Conservation (phyloP, 805 yeast genomes). For the Yamadazyma insecticola region DNA sequence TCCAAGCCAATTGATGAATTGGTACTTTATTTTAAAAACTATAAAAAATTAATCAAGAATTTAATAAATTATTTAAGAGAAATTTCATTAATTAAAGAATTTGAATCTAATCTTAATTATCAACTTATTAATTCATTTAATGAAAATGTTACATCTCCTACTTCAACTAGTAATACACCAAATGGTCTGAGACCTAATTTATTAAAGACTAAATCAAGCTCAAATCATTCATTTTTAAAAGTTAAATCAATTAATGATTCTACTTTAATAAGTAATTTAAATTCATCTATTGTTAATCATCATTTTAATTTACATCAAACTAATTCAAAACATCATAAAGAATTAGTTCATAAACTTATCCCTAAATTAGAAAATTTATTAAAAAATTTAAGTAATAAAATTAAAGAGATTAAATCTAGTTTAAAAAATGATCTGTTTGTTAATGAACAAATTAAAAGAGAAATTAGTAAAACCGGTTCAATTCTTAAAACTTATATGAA, state of each 20-base stretch:
- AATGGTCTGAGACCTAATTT: slow-evolving; percentile 17
- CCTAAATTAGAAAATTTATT: slow-evolving; percentile 34
- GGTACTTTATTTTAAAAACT: slow-evolving; percentile 33
- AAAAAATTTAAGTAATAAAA: slow-evolving; percentile 31
- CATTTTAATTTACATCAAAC: slow-evolving; percentile 25
- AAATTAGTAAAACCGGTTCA: slow-evolving; percentile 56
- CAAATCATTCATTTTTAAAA: slow-evolving; percentile 5
- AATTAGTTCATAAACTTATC: slow-evolving; percentile 26
- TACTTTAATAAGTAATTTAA: slow-evolving; percentile 6
- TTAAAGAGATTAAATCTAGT: slow-evolving; percentile 37
- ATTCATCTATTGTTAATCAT: slow-evolving; percentile 30
- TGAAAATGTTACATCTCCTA: slow-evolving; percentile 10
- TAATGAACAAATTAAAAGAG: slow-evolving; percentile 29
- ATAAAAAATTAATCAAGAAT: slow-evolving; percentile 37
- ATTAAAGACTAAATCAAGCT: slow-evolving; percentile 19
- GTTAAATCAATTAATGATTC: slow-evolving; percentile 1
- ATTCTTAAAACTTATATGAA: slow-evolving; percentile 36
- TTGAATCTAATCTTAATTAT: slow-evolving; percentile 31
- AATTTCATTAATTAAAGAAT: slow-evolving; percentile 45
- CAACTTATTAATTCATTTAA: slow-evolving; percentile 35
- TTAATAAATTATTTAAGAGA: slow-evolving; percentile 36
- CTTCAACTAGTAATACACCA: slow-evolving; percentile 2
- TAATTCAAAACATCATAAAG: slow-evolving; percentile 26
- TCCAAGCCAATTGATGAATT: slow-evolving; percentile 37
- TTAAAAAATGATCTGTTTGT: slow-evolving; percentile 40